phyloP scores from a whole-genome alignment of 139 green algal species.

The Nannochloris sp. region DNA sequence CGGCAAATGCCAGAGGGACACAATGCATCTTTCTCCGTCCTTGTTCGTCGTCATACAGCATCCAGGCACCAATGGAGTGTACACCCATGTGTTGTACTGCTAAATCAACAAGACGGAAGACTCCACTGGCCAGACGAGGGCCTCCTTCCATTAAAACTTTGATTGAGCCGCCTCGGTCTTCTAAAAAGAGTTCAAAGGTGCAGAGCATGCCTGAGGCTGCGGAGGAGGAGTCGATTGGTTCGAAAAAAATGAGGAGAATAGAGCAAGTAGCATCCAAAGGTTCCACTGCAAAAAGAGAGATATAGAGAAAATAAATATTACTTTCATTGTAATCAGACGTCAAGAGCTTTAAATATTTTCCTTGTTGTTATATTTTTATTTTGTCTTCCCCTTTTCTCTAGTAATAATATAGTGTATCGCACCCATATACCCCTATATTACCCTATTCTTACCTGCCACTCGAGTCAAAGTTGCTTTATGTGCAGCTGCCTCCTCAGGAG shows the following conservation, averaged over 20 bases:
- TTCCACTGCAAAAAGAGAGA: slow-evolving; percentile 12
- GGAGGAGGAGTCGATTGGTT: background rate
- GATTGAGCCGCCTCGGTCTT: slow-evolving; percentile 2
- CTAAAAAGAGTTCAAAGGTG: slow-evolving; percentile 1
- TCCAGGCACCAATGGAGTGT: slow-evolving; percentile 9
- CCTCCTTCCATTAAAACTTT: slow-evolving; percentile 9
- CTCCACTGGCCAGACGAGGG: background rate
- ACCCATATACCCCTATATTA: background rate
- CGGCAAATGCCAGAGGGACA: slow-evolving; percentile 5
- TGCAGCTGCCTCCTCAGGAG: background rate
- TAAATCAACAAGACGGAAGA: slow-evolving; percentile 12
- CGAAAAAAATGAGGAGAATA: slow-evolving; percentile 19
- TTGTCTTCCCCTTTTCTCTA: background rate
- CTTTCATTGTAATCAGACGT: no score
- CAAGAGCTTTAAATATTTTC: no score
- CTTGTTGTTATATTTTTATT: background rate
- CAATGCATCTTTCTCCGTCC: slow-evolving; percentile 9
- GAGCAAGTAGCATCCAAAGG: slow-evolving; percentile 16
- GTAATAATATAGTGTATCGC: background rate
- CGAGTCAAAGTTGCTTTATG: background rate
- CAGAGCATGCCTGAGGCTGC: background rate
- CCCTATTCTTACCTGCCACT: background rate
- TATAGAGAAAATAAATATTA: background rate
- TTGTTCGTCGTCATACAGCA: slow-evolving; percentile 14
- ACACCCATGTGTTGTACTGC: slow-evolving; percentile 4